Evolutionary conservation across 768 basidiomycete species (phyloP), one percentile per base, ranked within the genome.

Genomic region (Fibroporia radiculosa): DNA sequence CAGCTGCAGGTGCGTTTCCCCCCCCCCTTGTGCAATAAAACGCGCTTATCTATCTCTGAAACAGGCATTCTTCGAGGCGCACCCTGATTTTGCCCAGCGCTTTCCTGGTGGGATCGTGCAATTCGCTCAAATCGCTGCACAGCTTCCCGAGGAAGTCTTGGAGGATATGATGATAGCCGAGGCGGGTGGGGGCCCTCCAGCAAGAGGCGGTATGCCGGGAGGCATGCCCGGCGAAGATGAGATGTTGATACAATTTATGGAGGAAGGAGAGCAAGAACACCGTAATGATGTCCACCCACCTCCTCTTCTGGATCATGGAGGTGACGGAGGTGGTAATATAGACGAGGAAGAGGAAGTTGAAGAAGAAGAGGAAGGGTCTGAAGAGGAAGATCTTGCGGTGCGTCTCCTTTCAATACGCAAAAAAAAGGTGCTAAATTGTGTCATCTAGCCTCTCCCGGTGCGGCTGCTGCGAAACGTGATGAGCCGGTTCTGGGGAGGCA

Each of bases 101-200:
- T 77, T 84, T 46, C 82, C 77, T 0, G 83, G 77, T 0, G 84
- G 83, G 1, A 61, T 82, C n/a, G 62, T 77, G 18, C 75, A 82
- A 54, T 78, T 84, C 51, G 73, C 74, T 18, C 75, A 80, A 57
- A 62, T 71, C 57, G 65, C 75, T 31, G 75, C 59, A 26, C 55
- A 64, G 50, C 45, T 60, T 38, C 59, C 57, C 5, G 57, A 57
- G 18, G 72, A 79, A 50, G 63, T 75, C 48, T 70, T 85, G 45
- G 72, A 82, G 39, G 78, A 79, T 44, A 41, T 84, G 56, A 70
- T 84, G 72, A 39, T 77, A 37, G 69, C 59, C 20, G 66, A 70
- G 8, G 73, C 64, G 28, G 63, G 66, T 58, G 68, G 59, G 47
- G 60, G 26, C 12, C 60, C 38, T n/a, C 65, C 50, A 3, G 62